Evolutionary conservation across 805 yeast genomes (phyloP).

Genomic region (Komagataella pseudopastoris): DNA sequence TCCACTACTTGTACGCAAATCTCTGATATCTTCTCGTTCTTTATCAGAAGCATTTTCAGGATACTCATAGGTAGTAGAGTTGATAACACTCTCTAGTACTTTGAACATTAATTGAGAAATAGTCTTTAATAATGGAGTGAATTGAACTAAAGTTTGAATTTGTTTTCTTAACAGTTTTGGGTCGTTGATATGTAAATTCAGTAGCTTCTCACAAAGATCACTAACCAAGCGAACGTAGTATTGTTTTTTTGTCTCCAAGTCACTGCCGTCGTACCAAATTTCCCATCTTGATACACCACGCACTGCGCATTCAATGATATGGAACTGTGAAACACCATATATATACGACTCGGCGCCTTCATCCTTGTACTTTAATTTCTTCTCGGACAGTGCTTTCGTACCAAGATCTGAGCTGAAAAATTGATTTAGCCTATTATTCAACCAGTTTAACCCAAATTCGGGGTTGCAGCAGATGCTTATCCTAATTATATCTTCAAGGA

Average conservation of each 20-base stretch:
- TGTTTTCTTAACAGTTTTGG: slow-evolving; percentile 76
- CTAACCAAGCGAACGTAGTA: slow-evolving; percentile 45
- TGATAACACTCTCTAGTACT: slow-evolving; percentile 71
- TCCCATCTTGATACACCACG: slow-evolving; percentile 94
- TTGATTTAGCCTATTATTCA: slow-evolving; percentile 54
- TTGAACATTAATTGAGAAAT: slow-evolving; percentile 63
- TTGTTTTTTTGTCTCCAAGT: slow-evolving; percentile 36
- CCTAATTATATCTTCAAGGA: slow-evolving; percentile 84
- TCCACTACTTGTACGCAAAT: slow-evolving; percentile 83
- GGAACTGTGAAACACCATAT: slow-evolving; percentile 70
- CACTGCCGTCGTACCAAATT: slow-evolving; percentile 65
- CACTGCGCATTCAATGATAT: slow-evolving; percentile 77
- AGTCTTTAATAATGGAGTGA: slow-evolving; percentile 80
- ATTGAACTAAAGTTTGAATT: slow-evolving; percentile 86
- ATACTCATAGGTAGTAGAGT: slow-evolving; percentile 73
- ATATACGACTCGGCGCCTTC: slow-evolving; percentile 55
- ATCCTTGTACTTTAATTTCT: slow-evolving; percentile 38
- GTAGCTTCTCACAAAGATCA: slow-evolving; percentile 56
- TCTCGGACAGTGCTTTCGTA: slow-evolving; percentile 41
- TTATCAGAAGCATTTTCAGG: slow-evolving; percentile 60
- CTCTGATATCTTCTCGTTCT: slow-evolving; percentile 68
- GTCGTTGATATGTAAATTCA: slow-evolving; percentile 64
- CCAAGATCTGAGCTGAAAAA: slow-evolving; percentile 69
- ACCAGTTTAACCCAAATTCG: slow-evolving; percentile 69
- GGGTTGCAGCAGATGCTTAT: slow-evolving; percentile 79